A percentile compares a stretch with the other conserved stretches of the same genome.
phyloP scores from a whole-genome alignment of 768 basidiomycete genomes.

The Tephrocybe sp. region DNA sequence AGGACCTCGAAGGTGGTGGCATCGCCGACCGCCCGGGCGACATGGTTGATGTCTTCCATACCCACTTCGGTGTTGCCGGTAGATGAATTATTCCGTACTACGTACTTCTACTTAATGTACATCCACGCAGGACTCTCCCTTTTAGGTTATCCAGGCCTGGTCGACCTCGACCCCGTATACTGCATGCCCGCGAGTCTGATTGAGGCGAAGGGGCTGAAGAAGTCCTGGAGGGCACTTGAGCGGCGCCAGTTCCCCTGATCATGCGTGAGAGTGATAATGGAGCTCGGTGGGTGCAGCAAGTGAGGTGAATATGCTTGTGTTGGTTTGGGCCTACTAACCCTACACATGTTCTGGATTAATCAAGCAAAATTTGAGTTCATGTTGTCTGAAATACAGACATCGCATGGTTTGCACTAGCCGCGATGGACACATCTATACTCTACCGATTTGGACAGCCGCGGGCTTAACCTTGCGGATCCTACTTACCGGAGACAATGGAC shows the following conservation, averaged over 20 bases:
- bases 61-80: conserved; percentile 89
- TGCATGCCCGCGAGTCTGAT: conserved; percentile 90
- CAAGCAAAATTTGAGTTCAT: too few relatives aligned
- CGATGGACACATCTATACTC: too few relatives aligned
- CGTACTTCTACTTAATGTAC: background rate
- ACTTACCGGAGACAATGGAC: too few relatives aligned
- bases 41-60: conserved; percentile 98
- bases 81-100: conserved; percentile 7
- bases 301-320: background rate
- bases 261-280: background rate
- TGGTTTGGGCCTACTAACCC: too few relatives aligned
- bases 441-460: too few relatives aligned
- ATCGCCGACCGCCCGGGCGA: conserved; percentile 94
- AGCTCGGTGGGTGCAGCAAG: background rate
- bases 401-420: too few relatives aligned
- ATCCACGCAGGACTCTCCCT: conserved; percentile 70
- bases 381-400: too few relatives aligned
- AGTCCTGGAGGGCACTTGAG: conserved; percentile 60
- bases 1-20: conserved; percentile 91
- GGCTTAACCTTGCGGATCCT: too few relatives aligned
- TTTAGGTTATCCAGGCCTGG: conserved; percentile 81
- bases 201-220: conserved; percentile 66
- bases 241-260: too few relatives aligned
- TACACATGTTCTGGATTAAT: too few relatives aligned
- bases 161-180: conserved; percentile 91